Base-by-base conservation (phyloP, 768 basidiomycete species). In the Tylopilus rubrobrunneus region DNA sequence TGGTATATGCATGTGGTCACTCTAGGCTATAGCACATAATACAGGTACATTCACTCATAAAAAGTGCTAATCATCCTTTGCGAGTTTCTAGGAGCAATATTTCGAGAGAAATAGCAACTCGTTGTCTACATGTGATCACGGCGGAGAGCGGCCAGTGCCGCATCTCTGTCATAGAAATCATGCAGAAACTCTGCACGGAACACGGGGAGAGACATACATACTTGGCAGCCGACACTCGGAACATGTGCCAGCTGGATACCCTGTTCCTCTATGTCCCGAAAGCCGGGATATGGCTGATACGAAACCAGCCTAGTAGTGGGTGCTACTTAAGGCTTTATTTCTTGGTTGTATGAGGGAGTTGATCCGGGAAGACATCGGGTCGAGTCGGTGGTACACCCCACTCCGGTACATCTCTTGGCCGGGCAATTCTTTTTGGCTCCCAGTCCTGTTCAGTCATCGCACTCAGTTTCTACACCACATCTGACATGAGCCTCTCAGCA, bases 391-490 rank as follows among this genome's bases (percentile, higher is more conserved):
- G 81, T 23, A 90, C 85, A 51, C 94, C 95, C 95, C 92, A 96
- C 67, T 96, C 93, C 1, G 92, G 91, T n/a, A 92, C 72, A 17
- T 94, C 95, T 37, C 84, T 82, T 4, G 94, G 91, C 40, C 95
- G 77, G 29, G 78, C 77, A 33, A 97, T 90, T 37, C 95, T 77
- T 62, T 88, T 89, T 44, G 85, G 86, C 60, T 98, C 95, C 87
- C 90, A 96, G 4, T 91, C 82, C 53, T 87, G 81, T 48, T 84
- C 79, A 4, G 78, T 72, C 29, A 74, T 71, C 5, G 84, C 78
- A 62, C 78, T 86, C 60, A 92, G 71, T 60, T 85, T 84, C 90
- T 71, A 21, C 6, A 7, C 12, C 4, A 31, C 28, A 15, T 44
- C 33, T 48, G 21, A 49, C 43, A 36, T 29, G 33, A 39, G 28